phyloP scores from a whole-genome alignment of 345 rosid genomes.

The Citrus mangshanensis region DNA sequence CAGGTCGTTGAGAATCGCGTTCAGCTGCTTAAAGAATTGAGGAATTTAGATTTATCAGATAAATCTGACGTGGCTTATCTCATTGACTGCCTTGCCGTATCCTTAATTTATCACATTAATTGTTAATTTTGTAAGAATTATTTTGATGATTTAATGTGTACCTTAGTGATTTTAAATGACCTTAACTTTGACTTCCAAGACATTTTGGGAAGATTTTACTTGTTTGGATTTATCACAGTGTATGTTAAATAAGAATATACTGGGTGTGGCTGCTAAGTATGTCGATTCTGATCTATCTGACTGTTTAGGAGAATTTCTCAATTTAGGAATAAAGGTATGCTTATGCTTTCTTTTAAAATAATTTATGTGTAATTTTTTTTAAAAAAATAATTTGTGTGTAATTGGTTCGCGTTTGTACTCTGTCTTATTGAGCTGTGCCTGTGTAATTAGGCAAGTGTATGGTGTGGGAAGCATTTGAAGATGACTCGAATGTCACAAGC shows the following conservation, averaged over 20 bases:
- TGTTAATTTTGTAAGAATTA: neutral
- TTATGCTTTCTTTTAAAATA: neutral
- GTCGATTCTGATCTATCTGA: conserved; percentile 43
- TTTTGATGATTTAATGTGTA: neutral
- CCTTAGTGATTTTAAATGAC: neutral
- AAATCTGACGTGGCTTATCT: conserved; percentile 47
- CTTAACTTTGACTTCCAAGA: conserved; percentile 48
- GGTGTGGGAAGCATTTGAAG: conserved; percentile 88
- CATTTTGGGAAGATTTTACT: conserved; percentile 83
- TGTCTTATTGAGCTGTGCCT: conserved; percentile 5
- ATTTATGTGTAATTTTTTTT: neutral
- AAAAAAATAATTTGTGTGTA: neutral
- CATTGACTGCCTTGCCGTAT: conserved; percentile 60
- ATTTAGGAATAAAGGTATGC: conserved; percentile 65
- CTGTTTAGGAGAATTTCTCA: conserved; percentile 42
- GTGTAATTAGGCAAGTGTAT: conserved; percentile 53
- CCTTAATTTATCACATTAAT: conserved; percentile 19
- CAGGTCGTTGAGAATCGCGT: conserved; percentile 76
- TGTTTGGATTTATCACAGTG: conserved; percentile 90
- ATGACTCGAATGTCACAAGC: conserved; percentile 76
- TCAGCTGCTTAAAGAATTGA: conserved; percentile 48
- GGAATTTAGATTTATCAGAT: conserved; percentile 40
- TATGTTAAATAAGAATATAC: conserved; percentile 60
- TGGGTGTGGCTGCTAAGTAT: conserved; percentile 57
- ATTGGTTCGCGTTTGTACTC: neutral